Percentiles rank a stretch among this genome's conserved stretches.
These are phyloP conservation scores for Chamaenerion angustifolium DNA, from an alignment of 345 rosid species.

Conservation along the genomic window DNA sequence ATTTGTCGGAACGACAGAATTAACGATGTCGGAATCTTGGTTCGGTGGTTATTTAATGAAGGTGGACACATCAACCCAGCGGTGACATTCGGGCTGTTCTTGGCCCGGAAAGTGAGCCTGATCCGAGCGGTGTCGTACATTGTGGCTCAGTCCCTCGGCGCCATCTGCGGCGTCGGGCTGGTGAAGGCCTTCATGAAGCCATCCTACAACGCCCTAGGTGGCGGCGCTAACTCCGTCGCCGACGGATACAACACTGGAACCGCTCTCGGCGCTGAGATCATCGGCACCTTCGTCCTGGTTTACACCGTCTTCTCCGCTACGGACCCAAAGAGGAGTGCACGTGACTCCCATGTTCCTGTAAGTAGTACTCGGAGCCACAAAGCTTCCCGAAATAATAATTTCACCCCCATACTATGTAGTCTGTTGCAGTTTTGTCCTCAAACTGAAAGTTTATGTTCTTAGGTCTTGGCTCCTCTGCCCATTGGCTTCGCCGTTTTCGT, in stretches of 20 bases:
- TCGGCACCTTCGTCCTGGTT: conserved; percentile 62
- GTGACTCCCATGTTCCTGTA: conserved; percentile 84
- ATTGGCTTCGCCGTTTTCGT: conserved; percentile 68
- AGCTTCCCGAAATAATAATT: too few relatives aligned
- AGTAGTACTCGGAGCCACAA: conserved; percentile 4
- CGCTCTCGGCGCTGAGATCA: conserved; percentile 77
- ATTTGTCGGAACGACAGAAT: too few relatives aligned
- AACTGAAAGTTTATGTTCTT: background rate
- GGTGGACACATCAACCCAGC: conserved; percentile 79
- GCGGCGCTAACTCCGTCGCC: conserved; percentile 51
- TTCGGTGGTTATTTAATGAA: conserved; percentile 9
- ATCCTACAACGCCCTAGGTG: conserved; percentile 38
- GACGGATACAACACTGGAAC: conserved; percentile 49
- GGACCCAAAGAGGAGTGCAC: conserved; percentile 79
- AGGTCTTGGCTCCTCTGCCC: conserved; percentile 70
- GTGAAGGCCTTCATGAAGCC: conserved; percentile 69
- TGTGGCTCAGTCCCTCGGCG: conserved; percentile 72
- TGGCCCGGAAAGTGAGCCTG: conserved; percentile 62
- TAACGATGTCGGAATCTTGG: background rate
- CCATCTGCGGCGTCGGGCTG: conserved; percentile 68
- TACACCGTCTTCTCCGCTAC: conserved; percentile 81
- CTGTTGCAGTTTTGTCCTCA: too few relatives aligned
- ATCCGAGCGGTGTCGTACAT: conserved; percentile 60
- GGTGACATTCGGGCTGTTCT: conserved; percentile 47
- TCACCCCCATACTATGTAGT: too few relatives aligned